A percentile compares a stretch with the other conserved stretches of the same genome.
Evolutionary conservation across 31 red algal species (phyloP).

Genomic region (Asparagopsis taxiformis): DNA sequence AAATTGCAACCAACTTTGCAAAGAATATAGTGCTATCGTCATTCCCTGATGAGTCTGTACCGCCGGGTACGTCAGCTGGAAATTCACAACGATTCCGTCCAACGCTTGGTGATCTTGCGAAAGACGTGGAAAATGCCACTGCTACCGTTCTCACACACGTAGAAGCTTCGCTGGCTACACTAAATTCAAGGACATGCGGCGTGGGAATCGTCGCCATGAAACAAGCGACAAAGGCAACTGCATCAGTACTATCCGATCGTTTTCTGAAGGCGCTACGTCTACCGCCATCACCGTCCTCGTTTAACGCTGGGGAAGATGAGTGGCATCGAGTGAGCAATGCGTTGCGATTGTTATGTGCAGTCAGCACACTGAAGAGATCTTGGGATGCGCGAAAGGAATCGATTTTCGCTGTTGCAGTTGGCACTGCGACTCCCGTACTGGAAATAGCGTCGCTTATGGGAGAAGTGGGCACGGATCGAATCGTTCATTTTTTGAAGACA

Average conservation of each 20-base stretch:
- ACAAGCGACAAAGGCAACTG: slow-evolving; percentile 23
- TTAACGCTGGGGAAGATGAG: slow-evolving; percentile 22
- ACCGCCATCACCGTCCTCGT: not conserved
- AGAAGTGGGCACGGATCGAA: not conserved
- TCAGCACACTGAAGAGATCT: slow-evolving; percentile 35
- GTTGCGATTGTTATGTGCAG: slow-evolving; percentile 42
- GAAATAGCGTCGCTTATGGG: slow-evolving; percentile 38
- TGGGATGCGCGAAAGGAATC: slow-evolving; percentile 68
- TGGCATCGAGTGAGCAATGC: slow-evolving; percentile 41
- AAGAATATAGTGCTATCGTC: slow-evolving; percentile 9
- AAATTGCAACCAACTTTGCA: slow-evolving; percentile 19
- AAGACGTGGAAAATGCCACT: slow-evolving; percentile 40
- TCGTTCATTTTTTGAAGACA: slow-evolving; percentile 38
- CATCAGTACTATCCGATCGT: slow-evolving; percentile 28
- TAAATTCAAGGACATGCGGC: slow-evolving; percentile 33
- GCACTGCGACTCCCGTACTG: slow-evolving; percentile 47
- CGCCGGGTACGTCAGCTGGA: not conserved
- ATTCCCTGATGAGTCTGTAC: slow-evolving; percentile 1
- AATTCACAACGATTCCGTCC: slow-evolving; percentile 18
- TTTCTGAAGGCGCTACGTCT: slow-evolving; percentile 9
- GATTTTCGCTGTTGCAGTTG: slow-evolving; percentile 42
- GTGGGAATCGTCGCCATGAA: slow-evolving; percentile 52
- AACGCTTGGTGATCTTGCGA: slow-evolving; percentile 20
- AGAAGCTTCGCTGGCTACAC: slow-evolving; percentile 20
- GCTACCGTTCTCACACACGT: slow-evolving; percentile 17